Conservation (phyloP, 2,329 filamentous ascomycete species). For the Geosmithia flava region DNA sequence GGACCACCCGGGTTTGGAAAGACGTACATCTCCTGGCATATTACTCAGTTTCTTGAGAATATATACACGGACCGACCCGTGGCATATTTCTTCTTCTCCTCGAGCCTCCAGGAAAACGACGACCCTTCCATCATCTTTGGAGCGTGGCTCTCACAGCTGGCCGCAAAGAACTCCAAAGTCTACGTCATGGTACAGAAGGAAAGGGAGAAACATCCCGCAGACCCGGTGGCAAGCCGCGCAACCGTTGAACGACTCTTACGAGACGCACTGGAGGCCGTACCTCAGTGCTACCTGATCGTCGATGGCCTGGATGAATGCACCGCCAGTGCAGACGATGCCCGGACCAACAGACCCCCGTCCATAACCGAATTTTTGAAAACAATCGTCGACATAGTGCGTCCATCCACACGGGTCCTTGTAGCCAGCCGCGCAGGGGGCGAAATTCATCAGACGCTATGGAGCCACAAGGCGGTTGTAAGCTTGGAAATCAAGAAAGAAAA, state of each 20-base stretch:
- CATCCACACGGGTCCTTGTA: constrained; percentile 11
- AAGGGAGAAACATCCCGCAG: background rate
- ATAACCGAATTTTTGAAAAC: constrained; percentile 8
- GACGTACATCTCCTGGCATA: constrained; percentile 15
- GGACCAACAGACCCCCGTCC: background rate
- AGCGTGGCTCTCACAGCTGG: constrained; percentile 16
- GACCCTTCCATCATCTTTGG: constrained; percentile 13
- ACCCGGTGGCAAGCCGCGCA: constrained; percentile 5
- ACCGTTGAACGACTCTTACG: constrained; percentile 9
- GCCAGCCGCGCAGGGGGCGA: constrained; percentile 11
- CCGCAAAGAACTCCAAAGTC: constrained; percentile 1
- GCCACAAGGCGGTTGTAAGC: constrained; percentile 3
- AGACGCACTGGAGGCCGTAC: constrained; percentile 4
- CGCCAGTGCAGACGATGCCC: background rate
- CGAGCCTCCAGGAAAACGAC: constrained; percentile 9
- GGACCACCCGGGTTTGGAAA: constrained; percentile 18
- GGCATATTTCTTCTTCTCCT: constrained; percentile 20
- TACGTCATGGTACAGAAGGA: constrained; percentile 5
- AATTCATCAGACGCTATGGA: constrained; percentile 8
- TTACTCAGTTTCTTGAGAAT: constrained; percentile 10
- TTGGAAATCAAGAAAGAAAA: constrained; percentile 10
- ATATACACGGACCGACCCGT: background rate
- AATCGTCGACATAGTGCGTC: constrained; percentile 3
- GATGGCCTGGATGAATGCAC: constrained; percentile 23
- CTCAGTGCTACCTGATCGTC: constrained; percentile 10